Evolutionary conservation across 257 asterid genomes (phyloP).

Genomic region (Haberlea rhodopensis): DNA sequence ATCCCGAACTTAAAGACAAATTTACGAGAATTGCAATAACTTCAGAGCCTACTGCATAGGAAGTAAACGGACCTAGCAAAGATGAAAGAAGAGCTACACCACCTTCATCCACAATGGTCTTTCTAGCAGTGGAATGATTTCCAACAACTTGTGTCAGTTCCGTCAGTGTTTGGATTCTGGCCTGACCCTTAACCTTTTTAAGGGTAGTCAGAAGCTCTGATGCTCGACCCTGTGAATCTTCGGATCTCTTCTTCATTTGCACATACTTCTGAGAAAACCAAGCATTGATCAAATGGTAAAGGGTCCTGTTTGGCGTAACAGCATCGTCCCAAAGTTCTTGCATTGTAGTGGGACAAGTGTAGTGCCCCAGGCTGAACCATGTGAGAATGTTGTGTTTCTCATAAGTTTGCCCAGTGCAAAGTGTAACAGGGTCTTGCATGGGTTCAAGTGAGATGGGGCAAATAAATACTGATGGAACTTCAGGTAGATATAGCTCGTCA

Average conservation of each 20-base stretch:
- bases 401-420: slow-evolving; percentile 84
- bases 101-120: slow-evolving; percentile 49
- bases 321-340: slow-evolving; percentile 79
- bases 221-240: slow-evolving; percentile 76
- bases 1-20: slow-evolving; percentile 47
- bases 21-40: slow-evolving; percentile 59
- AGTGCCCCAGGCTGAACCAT: slow-evolving; percentile 60
- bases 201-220: slow-evolving; percentile 59
- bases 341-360: slow-evolving; percentile 72
- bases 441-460: slow-evolving; percentile 80
- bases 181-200: slow-evolving; percentile 65
- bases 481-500: slow-evolving; percentile 31
- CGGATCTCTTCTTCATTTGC: slow-evolving; percentile 73
- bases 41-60: slow-evolving; percentile 68
- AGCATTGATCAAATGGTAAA: slow-evolving; percentile 51
- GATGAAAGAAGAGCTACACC: slow-evolving; percentile 54
- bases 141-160: slow-evolving; percentile 50
- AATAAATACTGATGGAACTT: slow-evolving; percentile 46
- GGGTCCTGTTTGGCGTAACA: slow-evolving; percentile 61
- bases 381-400: slow-evolving; percentile 62
- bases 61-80: slow-evolving; percentile 61
- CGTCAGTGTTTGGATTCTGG: slow-evolving; percentile 56
- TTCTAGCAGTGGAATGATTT: slow-evolving; percentile 51
- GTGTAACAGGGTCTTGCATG: slow-evolving; percentile 79
- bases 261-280: slow-evolving; percentile 81